Percentiles rank a stretch among this genome's conserved stretches.
phyloP scores from a whole-genome alignment of 2,329 filamentous ascomycete genomes.

The Onygenales sp. region DNA sequence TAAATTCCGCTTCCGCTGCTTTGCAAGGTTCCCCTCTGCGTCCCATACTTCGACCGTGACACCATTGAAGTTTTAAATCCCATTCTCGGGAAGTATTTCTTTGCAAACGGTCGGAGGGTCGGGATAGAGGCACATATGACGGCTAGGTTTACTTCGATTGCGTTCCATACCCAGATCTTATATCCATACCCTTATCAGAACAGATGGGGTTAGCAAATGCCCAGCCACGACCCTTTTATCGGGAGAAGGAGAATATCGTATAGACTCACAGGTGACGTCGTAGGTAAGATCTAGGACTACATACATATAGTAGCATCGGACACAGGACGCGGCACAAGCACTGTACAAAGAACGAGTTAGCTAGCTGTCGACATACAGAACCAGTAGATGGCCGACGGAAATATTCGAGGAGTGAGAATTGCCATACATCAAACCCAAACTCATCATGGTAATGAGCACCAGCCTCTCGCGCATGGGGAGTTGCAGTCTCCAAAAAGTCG shows the following conservation, averaged over 20 bases:
- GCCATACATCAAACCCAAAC: slow-evolving; percentile 11
- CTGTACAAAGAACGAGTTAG: slow-evolving; percentile 2
- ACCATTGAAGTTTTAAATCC: slow-evolving; percentile 2
- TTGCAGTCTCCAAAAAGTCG: slow-evolving; percentile 10
- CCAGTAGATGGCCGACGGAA: neutral
- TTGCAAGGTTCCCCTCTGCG: neutral
- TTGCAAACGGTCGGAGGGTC: slow-evolving; percentile 11
- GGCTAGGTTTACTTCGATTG: slow-evolving; percentile 14
- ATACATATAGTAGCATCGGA: slow-evolving; percentile 10
- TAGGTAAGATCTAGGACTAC: slow-evolving; percentile 6
- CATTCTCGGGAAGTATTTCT: slow-evolving; percentile 7
- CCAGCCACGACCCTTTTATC: neutral
- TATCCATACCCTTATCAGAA: slow-evolving; percentile 12
- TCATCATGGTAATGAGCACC: slow-evolving; percentile 11
- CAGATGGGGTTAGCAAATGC: neutral
- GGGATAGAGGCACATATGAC: slow-evolving; percentile 16
- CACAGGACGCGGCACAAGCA: slow-evolving; percentile 8
- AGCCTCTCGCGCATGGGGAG: slow-evolving; percentile 9
- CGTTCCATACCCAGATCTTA: slow-evolving; percentile 13
- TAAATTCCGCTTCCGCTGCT: slow-evolving; percentile 1
- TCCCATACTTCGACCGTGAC: neutral
- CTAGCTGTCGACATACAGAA: neutral
- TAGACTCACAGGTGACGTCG: slow-evolving; percentile 12
- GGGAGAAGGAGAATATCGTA: neutral
- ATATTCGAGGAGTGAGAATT: neutral